Evolutionary conservation across 768 basidiomycete species (phyloP), one percentile per base, ranked within the genome.

Genomic region (Lactarius pseudohatsudake): DNA sequence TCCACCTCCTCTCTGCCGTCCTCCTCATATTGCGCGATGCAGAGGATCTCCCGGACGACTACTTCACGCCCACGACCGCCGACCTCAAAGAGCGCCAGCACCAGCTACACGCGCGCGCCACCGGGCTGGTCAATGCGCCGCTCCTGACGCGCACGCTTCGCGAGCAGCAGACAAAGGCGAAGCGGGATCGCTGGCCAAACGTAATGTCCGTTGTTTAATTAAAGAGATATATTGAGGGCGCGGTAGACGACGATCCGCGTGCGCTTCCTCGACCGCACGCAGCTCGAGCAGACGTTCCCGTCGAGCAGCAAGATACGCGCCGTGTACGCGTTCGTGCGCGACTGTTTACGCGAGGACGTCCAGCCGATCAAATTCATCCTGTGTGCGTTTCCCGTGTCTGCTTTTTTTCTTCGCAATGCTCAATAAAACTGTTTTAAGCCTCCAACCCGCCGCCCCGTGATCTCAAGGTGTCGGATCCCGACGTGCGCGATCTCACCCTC

Each of bases 381-480:
- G 45, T 96, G 94, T 95, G 71, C 61, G 87, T 82, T 40, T 32
- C 9, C 9, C 10, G 34, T 34, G 30, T 32, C 5, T 4, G 30
- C 26, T 26, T 26, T 32, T 32, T 32, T 28, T 30, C 32, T 34
- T 34, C 2, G 34, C 34, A 4, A 4, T 38, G 36, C 11, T 38
- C 66, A 50, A 4, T 26, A 28, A 32, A 64, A 2, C 50, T 22
- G 28, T 64, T 30, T 26, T 7, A 32, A 94, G 92, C 91, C 76
- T 91, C 94, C 78, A 79, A 82, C 3, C 92, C 92, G 2, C 94
- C 94, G 1, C 88, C 86, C 72, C 86, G 89, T 32, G 94, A 96
- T 62, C 80, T 92, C 71, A 91, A 88, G 70, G 89, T 92, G 8
- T 91, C 90, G 6, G 94, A 95, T 71, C 85, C 85, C 10, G 77